These are phyloP conservation scores for Xylaria sp. DNA, from an alignment of 2,329 filamentous ascomycete genomes.

Conservation along the genomic window DNA sequence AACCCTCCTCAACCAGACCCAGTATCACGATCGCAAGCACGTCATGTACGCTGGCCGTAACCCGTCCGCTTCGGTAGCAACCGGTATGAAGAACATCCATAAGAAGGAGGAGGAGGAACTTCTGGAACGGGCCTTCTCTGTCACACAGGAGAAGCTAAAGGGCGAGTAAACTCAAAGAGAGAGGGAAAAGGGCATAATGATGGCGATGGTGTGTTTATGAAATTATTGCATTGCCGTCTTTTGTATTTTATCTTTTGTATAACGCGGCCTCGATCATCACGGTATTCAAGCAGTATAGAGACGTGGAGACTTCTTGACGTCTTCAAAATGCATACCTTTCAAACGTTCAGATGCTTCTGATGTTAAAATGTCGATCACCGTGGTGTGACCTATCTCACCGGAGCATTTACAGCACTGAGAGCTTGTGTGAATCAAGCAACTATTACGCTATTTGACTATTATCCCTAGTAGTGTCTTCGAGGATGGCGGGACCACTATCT, in stretches of 20 bases:
- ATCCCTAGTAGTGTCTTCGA: not conserved
- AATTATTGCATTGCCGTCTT: conserved; percentile 35
- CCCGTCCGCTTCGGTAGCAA: conserved; percentile 92
- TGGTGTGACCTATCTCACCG: not conserved
- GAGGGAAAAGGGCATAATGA: conserved; percentile 31
- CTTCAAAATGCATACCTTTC: conserved; percentile 42
- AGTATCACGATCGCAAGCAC: conserved; percentile 92
- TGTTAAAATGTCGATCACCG: not conserved
- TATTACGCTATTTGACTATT: not conserved
- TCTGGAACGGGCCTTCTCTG: conserved; percentile 71
- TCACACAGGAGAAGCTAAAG: conserved; percentile 76
- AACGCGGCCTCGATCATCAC: conserved; percentile 44
- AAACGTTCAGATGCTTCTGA: conserved; percentile 20
- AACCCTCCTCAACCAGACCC: conserved; percentile 91
- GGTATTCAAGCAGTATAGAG: conserved; percentile 45
- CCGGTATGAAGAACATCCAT: conserved; percentile 88
- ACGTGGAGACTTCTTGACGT: conserved; percentile 33
- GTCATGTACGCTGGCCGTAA: conserved; percentile 97
- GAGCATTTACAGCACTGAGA: not conserved
- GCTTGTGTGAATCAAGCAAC: not conserved
- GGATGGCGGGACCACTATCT: too few relatives aligned
- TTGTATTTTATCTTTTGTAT: conserved; percentile 49
- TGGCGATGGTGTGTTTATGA: conserved; percentile 36
- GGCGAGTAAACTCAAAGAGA: conserved; percentile 61
- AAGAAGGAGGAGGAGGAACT: conserved; percentile 92